phyloP scores from a whole-genome alignment of 2,329 filamentous ascomycete genomes.

The Penicillium janthinellum region DNA sequence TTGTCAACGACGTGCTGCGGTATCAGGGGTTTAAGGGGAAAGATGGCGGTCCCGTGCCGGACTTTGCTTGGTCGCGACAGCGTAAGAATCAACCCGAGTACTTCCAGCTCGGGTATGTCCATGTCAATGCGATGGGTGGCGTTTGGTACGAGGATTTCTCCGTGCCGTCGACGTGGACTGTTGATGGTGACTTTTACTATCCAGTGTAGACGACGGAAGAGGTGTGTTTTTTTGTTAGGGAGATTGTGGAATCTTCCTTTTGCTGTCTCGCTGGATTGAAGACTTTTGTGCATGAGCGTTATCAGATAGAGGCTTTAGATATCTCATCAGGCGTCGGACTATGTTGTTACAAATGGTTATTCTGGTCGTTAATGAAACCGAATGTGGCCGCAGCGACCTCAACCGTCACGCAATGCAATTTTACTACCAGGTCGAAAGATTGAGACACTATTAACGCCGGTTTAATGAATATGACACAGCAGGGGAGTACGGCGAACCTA shows the following conservation, averaged over 20 bases:
- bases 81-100: conserved; percentile 39
- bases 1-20: conserved; percentile 65
- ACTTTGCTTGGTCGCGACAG: conserved; percentile 41
- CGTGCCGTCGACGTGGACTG: conserved; percentile 34
- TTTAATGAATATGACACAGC: background rate
- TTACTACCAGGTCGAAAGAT: no score
- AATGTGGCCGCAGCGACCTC: background rate
- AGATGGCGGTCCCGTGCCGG: conserved; percentile 21
- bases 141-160: conserved; percentile 47
- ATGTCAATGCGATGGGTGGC: conserved; percentile 37
- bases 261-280: background rate
- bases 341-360: background rate
- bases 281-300: background rate
- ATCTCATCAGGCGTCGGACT: background rate
- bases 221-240: background rate
- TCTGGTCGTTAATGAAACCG: background rate
- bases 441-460: background rate
- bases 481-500: background rate
- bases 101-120: conserved; percentile 48
- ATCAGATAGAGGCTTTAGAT: background rate
- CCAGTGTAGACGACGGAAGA: conserved; percentile 1
- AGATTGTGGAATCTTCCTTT: background rate
- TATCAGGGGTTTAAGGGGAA: conserved; percentile 55
- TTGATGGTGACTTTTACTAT: conserved; percentile 19
- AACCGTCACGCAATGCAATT: background rate